phyloP scores from a whole-genome alignment of 139 green algal species.

The Chlamydomonas sp. region DNA sequence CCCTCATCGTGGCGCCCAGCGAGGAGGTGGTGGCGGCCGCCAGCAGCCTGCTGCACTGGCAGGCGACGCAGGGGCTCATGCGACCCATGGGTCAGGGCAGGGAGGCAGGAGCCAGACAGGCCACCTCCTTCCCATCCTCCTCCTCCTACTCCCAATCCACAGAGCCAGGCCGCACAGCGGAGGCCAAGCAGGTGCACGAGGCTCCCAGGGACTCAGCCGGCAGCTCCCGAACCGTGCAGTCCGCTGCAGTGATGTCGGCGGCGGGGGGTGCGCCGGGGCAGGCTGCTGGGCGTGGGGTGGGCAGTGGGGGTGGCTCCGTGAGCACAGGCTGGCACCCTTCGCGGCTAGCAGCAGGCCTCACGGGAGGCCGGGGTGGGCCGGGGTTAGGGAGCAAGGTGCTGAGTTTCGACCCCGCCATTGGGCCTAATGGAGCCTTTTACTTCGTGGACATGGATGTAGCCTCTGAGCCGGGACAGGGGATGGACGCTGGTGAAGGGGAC shows the following conservation, averaged over 20 bases:
- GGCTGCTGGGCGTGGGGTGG: too few species aligned
- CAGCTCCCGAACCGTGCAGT: too few species aligned
- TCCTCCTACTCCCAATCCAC: not conserved
- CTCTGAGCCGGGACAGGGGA: not conserved
- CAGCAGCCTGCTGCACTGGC: constrained; percentile 43
- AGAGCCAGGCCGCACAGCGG: not conserved
- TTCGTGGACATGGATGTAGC: constrained; percentile 32
- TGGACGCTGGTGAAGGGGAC: too few species aligned
- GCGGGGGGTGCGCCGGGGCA: too few species aligned
- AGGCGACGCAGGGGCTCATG: constrained; percentile 42
- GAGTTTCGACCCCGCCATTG: constrained; percentile 55
- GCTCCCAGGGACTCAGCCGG: too few species aligned
- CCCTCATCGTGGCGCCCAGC: constrained; percentile 32
- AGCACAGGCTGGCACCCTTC: too few species aligned
- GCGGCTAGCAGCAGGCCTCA: too few species aligned
- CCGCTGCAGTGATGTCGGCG: too few species aligned
- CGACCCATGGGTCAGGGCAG: not conserved
- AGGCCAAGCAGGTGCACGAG: too few species aligned
- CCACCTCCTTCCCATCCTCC: not conserved
- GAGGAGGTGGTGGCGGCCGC: constrained; percentile 24
- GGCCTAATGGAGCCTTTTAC: constrained; percentile 50
- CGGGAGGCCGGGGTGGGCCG: not conserved
- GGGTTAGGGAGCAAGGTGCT: constrained; percentile 32
- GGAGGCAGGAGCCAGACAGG: not conserved
- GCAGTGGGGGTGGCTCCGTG: too few species aligned